A percentile compares a stretch with the other conserved stretches of the same genome.
Evolutionary conservation across 805 yeast species (phyloP).

Genomic region (Brettanomyces naardenensis): DNA sequence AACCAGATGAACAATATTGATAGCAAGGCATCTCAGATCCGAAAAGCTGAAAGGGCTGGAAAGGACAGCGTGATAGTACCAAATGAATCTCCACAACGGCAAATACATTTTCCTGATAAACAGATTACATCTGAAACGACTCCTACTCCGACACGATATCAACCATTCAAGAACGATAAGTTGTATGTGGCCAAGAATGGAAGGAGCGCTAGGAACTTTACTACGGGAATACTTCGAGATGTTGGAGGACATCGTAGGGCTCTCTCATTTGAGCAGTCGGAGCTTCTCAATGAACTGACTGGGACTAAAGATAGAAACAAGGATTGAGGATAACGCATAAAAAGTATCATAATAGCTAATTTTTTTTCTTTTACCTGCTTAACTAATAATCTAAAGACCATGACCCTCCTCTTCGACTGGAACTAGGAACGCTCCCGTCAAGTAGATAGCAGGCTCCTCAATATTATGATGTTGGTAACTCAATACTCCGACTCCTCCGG

Average conservation of each 20-base stretch:
- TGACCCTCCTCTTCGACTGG: slow-evolving; percentile 54
- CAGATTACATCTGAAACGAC: not conserved
- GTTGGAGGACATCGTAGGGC: slow-evolving; percentile 21
- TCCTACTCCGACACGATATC: slow-evolving; percentile 6
- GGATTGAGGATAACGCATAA: too few species aligned
- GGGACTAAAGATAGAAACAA: slow-evolving; percentile 8
- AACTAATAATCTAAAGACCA: slow-evolving; percentile 11
- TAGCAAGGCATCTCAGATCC: not conserved
- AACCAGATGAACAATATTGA: slow-evolving; percentile 18
- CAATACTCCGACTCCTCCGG: slow-evolving; percentile 92
- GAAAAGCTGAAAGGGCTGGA: not conserved
- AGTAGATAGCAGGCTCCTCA: slow-evolving; percentile 77
- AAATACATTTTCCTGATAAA: too few species aligned
- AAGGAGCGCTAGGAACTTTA: slow-evolving; percentile 11
- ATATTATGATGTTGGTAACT: slow-evolving; percentile 81
- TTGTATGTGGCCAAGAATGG: not conserved
- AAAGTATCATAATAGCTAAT: not conserved
- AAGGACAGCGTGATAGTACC: too few species aligned
- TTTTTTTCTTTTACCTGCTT: not conserved
- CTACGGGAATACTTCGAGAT: slow-evolving; percentile 7
- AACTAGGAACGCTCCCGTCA: slow-evolving; percentile 77
- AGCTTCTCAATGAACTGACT: slow-evolving; percentile 38
- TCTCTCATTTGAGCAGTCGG: slow-evolving; percentile 46
- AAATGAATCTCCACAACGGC: not conserved
- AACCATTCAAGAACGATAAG: slow-evolving; percentile 4